Percentiles rank a stretch among this genome's conserved stretches.
phyloP scores from a whole-genome alignment of 768 basidiomycete genomes.

The Phylloporus scabripes region DNA sequence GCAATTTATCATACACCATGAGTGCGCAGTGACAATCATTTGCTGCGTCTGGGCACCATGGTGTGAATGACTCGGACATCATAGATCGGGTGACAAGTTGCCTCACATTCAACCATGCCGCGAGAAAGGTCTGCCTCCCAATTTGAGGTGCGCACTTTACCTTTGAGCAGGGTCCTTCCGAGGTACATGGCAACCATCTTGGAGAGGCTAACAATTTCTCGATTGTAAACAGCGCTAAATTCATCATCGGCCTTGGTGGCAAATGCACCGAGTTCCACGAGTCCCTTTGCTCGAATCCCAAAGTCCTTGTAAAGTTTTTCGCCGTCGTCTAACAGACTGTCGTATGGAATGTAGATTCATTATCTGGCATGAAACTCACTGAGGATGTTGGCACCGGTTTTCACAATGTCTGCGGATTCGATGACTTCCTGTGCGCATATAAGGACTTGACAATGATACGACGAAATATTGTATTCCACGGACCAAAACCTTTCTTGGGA shows the following conservation, averaged over 20 bases:
- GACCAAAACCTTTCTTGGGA: slow-evolving; percentile 40
- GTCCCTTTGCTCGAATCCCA: slow-evolving; percentile 36
- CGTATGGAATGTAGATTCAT: not conserved
- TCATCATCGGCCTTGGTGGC: slow-evolving; percentile 36
- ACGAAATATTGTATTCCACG: not conserved
- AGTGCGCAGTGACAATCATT: slow-evolving; percentile 48
- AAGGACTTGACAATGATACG: not conserved
- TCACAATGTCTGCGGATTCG: slow-evolving; percentile 35
- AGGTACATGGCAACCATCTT: slow-evolving; percentile 41
- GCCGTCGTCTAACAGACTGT: slow-evolving; percentile 38
- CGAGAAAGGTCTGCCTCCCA: slow-evolving; percentile 39
- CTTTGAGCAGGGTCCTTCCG: slow-evolving; percentile 36
- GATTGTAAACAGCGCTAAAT: slow-evolving; percentile 31
- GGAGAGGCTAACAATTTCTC: slow-evolving; percentile 39
- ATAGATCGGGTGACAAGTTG: not conserved
- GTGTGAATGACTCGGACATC: not conserved
- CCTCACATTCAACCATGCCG: slow-evolving; percentile 37
- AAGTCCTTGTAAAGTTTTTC: slow-evolving; percentile 44
- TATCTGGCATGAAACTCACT: slow-evolving; percentile 29
- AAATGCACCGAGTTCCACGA: slow-evolving; percentile 44
- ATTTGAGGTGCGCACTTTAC: slow-evolving; percentile 41
- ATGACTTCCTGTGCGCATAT: slow-evolving; percentile 37
- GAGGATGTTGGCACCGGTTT: slow-evolving; percentile 45
- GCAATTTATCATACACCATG: slow-evolving; percentile 38
- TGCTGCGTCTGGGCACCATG: slow-evolving; percentile 37